phyloP scores from a whole-genome alignment of 148 eudicot genomes.

The Oxyria digyna region DNA sequence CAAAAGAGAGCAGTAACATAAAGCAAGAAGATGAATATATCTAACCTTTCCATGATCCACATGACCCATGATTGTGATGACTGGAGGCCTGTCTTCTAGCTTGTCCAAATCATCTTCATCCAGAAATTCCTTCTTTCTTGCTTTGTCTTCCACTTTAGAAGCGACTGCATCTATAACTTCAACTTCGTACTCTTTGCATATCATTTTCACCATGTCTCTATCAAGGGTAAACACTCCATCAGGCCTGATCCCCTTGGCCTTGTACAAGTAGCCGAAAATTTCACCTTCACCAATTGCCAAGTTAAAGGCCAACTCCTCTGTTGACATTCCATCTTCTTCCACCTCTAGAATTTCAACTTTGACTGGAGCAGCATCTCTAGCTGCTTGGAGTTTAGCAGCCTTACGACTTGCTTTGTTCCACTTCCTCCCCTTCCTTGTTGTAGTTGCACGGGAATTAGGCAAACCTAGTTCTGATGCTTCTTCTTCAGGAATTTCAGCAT shows the following conservation, averaged over 20 bases:
- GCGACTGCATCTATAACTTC: slow-evolving; percentile 70
- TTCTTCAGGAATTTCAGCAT: slow-evolving; percentile 45
- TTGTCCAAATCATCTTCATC: slow-evolving; percentile 82
- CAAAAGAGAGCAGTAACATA: not conserved
- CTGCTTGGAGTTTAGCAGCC: slow-evolving; percentile 90
- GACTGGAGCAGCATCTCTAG: slow-evolving; percentile 83
- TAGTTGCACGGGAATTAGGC: slow-evolving; percentile 42
- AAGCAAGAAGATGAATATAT: slow-evolving; percentile 1
- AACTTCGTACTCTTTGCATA: slow-evolving; percentile 71
- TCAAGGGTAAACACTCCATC: slow-evolving; percentile 78
- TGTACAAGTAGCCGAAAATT: slow-evolving; percentile 60
- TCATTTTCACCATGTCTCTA: slow-evolving; percentile 86
- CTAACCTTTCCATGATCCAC: slow-evolving; percentile 97
- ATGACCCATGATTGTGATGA: slow-evolving; percentile 96
- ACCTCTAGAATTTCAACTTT: slow-evolving; percentile 85
- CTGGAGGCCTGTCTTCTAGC: slow-evolving; percentile 90
- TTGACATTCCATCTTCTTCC: slow-evolving; percentile 74
- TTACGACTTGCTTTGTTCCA: slow-evolving; percentile 89
- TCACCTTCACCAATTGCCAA: slow-evolving; percentile 94
- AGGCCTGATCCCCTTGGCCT: slow-evolving; percentile 68
- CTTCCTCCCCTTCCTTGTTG: slow-evolving; percentile 72
- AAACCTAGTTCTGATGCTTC: slow-evolving; percentile 62
- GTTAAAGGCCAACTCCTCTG: slow-evolving; percentile 72
- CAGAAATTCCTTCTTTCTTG: slow-evolving; percentile 68
- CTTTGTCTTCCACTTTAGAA: slow-evolving; percentile 67